A percentile compares a stretch with the other conserved stretches of the same genome.
Conservation (phyloP, 306 rosid species). For the Luffa acutangula region DNA sequence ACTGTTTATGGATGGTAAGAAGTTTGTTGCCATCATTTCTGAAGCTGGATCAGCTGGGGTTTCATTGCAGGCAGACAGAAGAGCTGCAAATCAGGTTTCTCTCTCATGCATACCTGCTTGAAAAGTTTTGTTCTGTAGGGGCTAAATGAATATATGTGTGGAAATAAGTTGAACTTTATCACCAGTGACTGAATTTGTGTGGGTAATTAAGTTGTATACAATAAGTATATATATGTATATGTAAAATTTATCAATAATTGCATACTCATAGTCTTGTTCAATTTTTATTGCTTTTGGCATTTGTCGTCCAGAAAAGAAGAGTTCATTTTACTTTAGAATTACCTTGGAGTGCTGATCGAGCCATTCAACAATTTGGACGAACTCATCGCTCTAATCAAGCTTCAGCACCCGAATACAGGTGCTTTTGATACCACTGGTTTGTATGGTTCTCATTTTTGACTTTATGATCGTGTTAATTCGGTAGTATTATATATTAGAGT, state of each 20-base stretch:
- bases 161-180: neutral
- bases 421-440: conserved; percentile 10
- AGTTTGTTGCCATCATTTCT: conserved; percentile 86
- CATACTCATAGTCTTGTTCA: conserved; percentile 7
- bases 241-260: neutral
- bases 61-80: conserved; percentile 95
- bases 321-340: conserved; percentile 94
- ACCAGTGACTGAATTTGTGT: neutral
- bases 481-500: neutral
- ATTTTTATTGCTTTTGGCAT: conserved; percentile 7
- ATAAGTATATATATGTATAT: neutral
- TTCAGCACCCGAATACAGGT: conserved; percentile 98
- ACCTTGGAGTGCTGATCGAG: conserved; percentile 99
- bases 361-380: conserved; percentile 99
- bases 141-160: neutral
- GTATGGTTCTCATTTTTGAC: neutral
- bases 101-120: conserved; percentile 4
- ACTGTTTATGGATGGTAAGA: conserved; percentile 95
- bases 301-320: conserved; percentile 68
- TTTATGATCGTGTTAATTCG: neutral
- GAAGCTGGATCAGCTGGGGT: conserved; percentile 99
- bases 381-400: conserved; percentile 99
- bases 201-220: neutral
- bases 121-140: neutral
- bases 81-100: conserved; percentile 77